These are phyloP conservation scores for Filosporella fistucella DNA, from an alignment of 495 filamentous ascomycete genomes.

Conservation along the genomic window DNA sequence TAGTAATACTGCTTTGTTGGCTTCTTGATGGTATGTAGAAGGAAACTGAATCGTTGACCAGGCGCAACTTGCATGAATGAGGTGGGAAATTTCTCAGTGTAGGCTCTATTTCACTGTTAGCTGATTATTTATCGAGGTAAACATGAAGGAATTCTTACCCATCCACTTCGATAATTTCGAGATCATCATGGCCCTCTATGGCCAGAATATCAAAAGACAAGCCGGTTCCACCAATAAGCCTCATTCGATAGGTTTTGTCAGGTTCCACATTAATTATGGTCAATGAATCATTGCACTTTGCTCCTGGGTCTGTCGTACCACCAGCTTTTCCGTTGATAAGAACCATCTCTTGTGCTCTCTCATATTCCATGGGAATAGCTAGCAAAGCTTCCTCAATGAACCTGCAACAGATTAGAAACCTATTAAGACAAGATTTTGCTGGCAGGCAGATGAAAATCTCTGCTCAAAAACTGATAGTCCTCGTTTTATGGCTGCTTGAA, in stretches of 20 bases:
- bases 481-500: no score
- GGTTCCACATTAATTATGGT: conserved; percentile 50
- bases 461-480: no score
- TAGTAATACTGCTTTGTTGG: conserved; percentile 40
- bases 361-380: conserved; percentile 33
- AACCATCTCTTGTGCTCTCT: conserved; percentile 43
- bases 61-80: conserved; percentile 45
- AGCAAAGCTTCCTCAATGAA: conserved; percentile 37
- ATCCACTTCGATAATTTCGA: conserved; percentile 52
- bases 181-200: conserved; percentile 44
- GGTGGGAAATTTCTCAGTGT: conserved; percentile 43
- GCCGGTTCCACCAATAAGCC: conserved; percentile 49
- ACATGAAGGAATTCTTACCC: conserved; percentile 29
- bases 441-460: no score
- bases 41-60: conserved; percentile 52
- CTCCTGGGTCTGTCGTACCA: conserved; percentile 29
- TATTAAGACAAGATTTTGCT: no score
- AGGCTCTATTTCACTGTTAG: conserved; percentile 24
- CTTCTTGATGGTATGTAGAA: conserved; percentile 40
- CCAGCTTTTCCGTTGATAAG: conserved; percentile 44
- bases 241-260: conserved; percentile 51
- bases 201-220: conserved; percentile 44
- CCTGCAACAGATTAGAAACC: no score
- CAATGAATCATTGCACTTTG: conserved; percentile 35
- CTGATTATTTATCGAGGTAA: not conserved